Base-by-base conservation (phyloP, 805 yeast species). In the Yarrowia yakushimensis region DNA sequence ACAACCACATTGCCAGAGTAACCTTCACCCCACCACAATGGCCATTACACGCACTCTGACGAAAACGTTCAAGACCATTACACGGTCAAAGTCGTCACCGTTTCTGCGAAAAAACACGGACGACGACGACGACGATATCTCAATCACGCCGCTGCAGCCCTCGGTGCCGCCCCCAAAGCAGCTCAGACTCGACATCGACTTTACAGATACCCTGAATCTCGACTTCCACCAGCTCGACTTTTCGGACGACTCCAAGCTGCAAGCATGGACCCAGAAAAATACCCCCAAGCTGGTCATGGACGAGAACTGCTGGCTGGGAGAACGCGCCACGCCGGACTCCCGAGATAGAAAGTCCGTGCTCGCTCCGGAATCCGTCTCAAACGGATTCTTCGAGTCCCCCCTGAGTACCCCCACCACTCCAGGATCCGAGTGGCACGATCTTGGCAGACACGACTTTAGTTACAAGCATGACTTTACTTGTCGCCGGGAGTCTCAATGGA, bases 221-320 rank as follows among this genome's bases (percentile, higher is more conserved):
- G 61, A 55, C 30, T 55, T 55, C 20, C 61, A 55, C 36, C 46
- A 55, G 23, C 22, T 55, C 18, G 61, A 55, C 39, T 55, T 55
- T 18, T 39, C 61, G 23, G 48, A 55, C 39, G 61, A 55, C 39
- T 34, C 61, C 3, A 18, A 41, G 17, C 37, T 55, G 23, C 30
- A 55, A 3, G 46, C 48, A 2, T 55, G 61, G 61, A 36, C 59
- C 18, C 34, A 33, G n/a, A 33, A 52, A 17, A 31, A 36, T 15
- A 52, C 59, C 9, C 43, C 59, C 7, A 52, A 52, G 15, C 4
- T 13, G 27, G 8, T 5, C 13, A 22, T 23, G 23, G 42, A 34
- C 8, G 59, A 22, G 6, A 25, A 18, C 25, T 4, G 8, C 13
- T 52, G 43, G 33, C 23, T 52, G 18, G 17, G 43, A 20, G 54